Percentiles rank a stretch among this genome's conserved stretches.
Evolutionary conservation across 208 protist species (phyloP).

Genomic region (Crithidia expoeki): DNA sequence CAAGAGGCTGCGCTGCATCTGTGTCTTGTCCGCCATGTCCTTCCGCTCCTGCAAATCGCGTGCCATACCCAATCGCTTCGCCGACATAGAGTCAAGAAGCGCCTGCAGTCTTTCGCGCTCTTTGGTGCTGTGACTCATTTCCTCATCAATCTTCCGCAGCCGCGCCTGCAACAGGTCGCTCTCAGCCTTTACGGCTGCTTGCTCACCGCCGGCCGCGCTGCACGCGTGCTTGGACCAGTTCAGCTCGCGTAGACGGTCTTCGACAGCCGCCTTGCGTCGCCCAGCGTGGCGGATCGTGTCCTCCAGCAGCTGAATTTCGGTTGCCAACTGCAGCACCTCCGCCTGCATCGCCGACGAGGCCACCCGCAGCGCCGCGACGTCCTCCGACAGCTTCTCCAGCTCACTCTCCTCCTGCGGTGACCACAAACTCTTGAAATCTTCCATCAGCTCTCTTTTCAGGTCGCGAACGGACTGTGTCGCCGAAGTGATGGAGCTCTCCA

Average conservation of each 20-base stretch:
- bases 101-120: constrained; percentile 54
- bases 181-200: constrained; percentile 59
- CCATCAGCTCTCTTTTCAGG: constrained; percentile 53
- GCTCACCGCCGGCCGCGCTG: constrained; percentile 39
- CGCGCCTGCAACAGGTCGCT: constrained; percentile 48
- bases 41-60: constrained; percentile 63
- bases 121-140: constrained; percentile 44
- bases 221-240: constrained; percentile 53
- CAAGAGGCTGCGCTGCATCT: constrained; percentile 71
- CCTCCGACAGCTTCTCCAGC: constrained; percentile 64
- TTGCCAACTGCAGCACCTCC: constrained; percentile 55
- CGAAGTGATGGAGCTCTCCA: constrained; percentile 55
- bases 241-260: constrained; percentile 68
- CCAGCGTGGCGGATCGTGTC: constrained; percentile 69
- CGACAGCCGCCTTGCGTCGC: constrained; percentile 53
- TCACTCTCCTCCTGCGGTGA: constrained; percentile 60
- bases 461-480: constrained; percentile 33
- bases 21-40: constrained; percentile 58
- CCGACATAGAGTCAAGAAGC: constrained; percentile 50
- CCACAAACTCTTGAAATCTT: constrained; percentile 74
- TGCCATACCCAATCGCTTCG: constrained; percentile 39
- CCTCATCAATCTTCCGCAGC: constrained; percentile 43
- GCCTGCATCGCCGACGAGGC: constrained; percentile 47
- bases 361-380: constrained; percentile 43
- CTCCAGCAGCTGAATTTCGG: constrained; percentile 73